Percentiles rank a stretch among this genome's conserved stretches.
These are phyloP conservation scores for Cordyceps pruinosa DNA, from an alignment of 2,329 filamentous ascomycete species.

Conservation along the genomic window DNA sequence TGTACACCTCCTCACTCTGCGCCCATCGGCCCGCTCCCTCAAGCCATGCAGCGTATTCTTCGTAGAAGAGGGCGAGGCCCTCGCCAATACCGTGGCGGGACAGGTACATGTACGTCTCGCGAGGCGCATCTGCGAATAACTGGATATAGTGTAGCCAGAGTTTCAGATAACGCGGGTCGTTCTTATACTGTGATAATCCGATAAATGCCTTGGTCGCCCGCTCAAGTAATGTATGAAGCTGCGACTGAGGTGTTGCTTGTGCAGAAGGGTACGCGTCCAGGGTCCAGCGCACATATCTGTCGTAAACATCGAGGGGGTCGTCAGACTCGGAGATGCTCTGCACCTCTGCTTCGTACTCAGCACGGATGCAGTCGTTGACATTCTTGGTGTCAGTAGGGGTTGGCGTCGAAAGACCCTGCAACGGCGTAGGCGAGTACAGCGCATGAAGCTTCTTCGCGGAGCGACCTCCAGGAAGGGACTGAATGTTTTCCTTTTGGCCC, in stretches of 20 bases:
- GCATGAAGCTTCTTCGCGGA: slow-evolving; percentile 85
- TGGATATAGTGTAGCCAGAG: slow-evolving; percentile 92
- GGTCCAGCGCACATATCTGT: slow-evolving; percentile 96
- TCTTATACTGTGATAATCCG: slow-evolving; percentile 80
- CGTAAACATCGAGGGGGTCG: slow-evolving; percentile 90
- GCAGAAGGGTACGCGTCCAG: slow-evolving; percentile 90
- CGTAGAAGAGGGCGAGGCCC: slow-evolving; percentile 83
- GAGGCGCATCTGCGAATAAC: slow-evolving; percentile 86
- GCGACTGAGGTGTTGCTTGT: slow-evolving; percentile 86
- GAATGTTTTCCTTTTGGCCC: slow-evolving; percentile 95
- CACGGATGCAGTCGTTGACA: slow-evolving; percentile 70
- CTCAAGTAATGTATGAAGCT: slow-evolving; percentile 81
- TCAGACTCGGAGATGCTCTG: slow-evolving; percentile 75
- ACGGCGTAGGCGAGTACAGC: slow-evolving; percentile 63
- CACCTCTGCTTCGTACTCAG: slow-evolving; percentile 81
- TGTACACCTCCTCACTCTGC: slow-evolving; percentile 92
- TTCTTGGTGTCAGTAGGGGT: slow-evolving; percentile 68
- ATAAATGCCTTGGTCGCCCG: slow-evolving; percentile 88
- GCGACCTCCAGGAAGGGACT: slow-evolving; percentile 77
- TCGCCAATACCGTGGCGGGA: slow-evolving; percentile 85
- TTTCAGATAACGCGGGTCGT: slow-evolving; percentile 88
- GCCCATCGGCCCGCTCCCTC: slow-evolving; percentile 77
- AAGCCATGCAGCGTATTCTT: slow-evolving; percentile 92
- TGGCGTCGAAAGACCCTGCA: slow-evolving; percentile 52
- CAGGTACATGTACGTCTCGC: slow-evolving; percentile 87